These are phyloP conservation scores for Volvox carteri DNA, from an alignment of 163 green algal species.

Conservation along the genomic window DNA sequence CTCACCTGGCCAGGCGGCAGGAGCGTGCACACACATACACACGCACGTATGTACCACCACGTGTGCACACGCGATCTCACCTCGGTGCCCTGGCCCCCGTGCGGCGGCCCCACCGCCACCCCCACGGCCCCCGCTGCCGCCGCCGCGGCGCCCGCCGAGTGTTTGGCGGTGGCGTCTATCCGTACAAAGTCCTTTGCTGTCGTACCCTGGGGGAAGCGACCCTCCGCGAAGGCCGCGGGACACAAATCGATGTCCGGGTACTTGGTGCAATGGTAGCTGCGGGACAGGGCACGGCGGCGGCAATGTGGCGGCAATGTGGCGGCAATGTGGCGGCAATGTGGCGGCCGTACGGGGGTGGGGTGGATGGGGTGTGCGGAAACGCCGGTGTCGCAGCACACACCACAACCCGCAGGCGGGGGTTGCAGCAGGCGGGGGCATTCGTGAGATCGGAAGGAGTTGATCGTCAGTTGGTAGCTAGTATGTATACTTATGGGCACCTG, in stretches of 20 bases:
- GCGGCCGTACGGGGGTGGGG: neutral
- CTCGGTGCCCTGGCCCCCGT: constrained; percentile 5
- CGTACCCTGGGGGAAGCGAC: constrained; percentile 86
- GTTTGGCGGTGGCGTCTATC: constrained; percentile 69
- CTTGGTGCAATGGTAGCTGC: constrained; percentile 91
- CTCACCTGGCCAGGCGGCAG: too few relatives aligned
- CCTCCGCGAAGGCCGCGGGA: constrained; percentile 87
- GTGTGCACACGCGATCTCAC: neutral
- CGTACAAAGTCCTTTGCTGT: constrained; percentile 89
- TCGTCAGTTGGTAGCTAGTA: too few relatives aligned
- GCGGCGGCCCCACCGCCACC: constrained; percentile 11
- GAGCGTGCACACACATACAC: too few relatives aligned
- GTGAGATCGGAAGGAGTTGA: too few relatives aligned
- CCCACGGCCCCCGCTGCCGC: constrained; percentile 30
- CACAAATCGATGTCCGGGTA: constrained; percentile 91
- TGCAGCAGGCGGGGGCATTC: too few relatives aligned
- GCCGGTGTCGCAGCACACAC: neutral
- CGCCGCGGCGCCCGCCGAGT: constrained; percentile 20
- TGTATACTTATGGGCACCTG: too few relatives aligned
- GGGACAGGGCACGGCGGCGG: constrained; percentile 6
- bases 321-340: too few relatives aligned
- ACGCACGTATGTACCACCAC: neutral
- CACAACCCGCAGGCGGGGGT: neutral
- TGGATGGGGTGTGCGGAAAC: neutral
- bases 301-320: too few relatives aligned